These are phyloP conservation scores for Pythium brassicae DNA, from an alignment of 352 stramenopile genomes.

Conservation along the genomic window DNA sequence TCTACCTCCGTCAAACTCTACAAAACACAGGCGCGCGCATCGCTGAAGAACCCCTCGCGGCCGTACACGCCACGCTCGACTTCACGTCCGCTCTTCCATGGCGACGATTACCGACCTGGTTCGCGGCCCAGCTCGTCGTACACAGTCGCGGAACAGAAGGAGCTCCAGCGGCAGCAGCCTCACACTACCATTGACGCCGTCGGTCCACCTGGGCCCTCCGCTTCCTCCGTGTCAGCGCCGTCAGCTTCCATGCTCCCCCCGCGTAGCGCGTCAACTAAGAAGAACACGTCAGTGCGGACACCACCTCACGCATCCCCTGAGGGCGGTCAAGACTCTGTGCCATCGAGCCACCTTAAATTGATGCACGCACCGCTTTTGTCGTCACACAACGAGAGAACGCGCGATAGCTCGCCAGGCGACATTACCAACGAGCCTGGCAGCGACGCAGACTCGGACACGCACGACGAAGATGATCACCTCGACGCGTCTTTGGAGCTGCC, in stretches of 20 bases:
- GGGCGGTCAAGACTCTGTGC: constrained; percentile 4
- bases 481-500: constrained; percentile 50
- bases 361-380: constrained; percentile 30
- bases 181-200: not conserved
- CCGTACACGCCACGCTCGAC: constrained; percentile 66
- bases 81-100: constrained; percentile 61
- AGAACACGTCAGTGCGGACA: constrained; percentile 2
- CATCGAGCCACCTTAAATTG: constrained; percentile 28
- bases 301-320: not conserved
- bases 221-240: not conserved
- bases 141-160: constrained; percentile 34
- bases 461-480: constrained; percentile 21
- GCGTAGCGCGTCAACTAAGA: constrained; percentile 4
- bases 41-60: constrained; percentile 77
- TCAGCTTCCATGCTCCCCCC: constrained; percentile 13
- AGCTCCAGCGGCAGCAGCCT: constrained; percentile 15
- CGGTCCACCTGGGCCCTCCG: not conserved
- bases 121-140: constrained; percentile 71
- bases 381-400: constrained; percentile 11
- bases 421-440: not conserved
- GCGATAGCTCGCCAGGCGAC: not conserved
- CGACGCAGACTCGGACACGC: constrained; percentile 1
- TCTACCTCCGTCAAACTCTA: not conserved
- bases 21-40: constrained; percentile 50
- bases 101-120: constrained; percentile 66